Evolutionary conservation across 805 yeast genomes (phyloP).

Genomic region (Metschnikowia rubicola): DNA sequence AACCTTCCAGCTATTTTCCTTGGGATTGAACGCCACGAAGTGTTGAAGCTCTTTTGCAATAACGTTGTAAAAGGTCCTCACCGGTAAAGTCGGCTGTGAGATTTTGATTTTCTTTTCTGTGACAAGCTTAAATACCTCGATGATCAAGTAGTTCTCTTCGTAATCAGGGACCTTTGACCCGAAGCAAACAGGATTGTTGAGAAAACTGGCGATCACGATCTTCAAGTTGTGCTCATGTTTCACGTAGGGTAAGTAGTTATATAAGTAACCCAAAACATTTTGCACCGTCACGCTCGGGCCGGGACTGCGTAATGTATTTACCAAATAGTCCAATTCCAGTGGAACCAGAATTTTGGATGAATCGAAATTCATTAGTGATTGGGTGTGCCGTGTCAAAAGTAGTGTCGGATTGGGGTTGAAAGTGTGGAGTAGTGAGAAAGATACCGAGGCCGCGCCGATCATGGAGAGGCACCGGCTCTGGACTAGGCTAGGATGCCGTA

Average conservation of each 20-base stretch:
- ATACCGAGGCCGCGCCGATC: conserved; percentile 5
- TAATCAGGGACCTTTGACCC: conserved; percentile 21
- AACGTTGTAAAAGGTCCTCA: conserved; percentile 41
- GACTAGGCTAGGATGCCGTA: too few relatives aligned
- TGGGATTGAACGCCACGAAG: conserved; percentile 28
- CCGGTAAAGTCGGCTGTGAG: conserved; percentile 47
- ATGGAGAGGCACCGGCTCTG: neutral
- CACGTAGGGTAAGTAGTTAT: conserved; percentile 49
- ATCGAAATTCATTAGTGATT: too few relatives aligned
- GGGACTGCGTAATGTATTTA: conserved; percentile 44
- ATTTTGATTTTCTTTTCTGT: conserved; percentile 43
- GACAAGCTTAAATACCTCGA: conserved; percentile 48
- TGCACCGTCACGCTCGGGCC: conserved; percentile 26
- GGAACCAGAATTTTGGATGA: conserved; percentile 16
- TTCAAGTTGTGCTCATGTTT: conserved; percentile 46
- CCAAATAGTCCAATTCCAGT: conserved; percentile 46
- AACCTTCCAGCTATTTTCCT: conserved; percentile 42
- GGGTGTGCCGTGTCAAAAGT: neutral
- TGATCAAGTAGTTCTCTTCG: conserved; percentile 33
- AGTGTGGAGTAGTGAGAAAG: conserved; percentile 7
- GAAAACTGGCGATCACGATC: conserved; percentile 41
- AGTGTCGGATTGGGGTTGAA: too few relatives aligned
- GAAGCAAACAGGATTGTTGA: conserved; percentile 39
- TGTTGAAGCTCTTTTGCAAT: conserved; percentile 32
- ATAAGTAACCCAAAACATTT: conserved; percentile 43